Evolutionary conservation across 257 asterid species (phyloP).

Genomic region (Scutellaria galericulata): DNA sequence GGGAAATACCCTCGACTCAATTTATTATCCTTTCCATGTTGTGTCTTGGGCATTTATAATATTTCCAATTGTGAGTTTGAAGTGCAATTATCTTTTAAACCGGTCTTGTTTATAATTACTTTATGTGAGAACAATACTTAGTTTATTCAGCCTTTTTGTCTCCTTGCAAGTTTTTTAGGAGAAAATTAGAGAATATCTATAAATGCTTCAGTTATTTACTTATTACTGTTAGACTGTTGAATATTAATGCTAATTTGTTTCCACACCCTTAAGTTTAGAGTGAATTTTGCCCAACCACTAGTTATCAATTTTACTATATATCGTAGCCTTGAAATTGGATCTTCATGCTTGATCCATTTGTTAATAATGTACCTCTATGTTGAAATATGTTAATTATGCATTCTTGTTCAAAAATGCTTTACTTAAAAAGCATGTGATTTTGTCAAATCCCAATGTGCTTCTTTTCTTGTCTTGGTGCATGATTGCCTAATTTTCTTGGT

Average conservation of each 20-base stretch:
- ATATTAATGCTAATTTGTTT: too few species aligned
- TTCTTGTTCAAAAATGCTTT: too few species aligned
- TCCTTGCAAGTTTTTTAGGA: too few species aligned
- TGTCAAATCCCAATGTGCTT: background rate
- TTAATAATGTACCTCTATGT: background rate
- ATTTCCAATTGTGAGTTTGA: constrained; percentile 2
- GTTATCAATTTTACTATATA: background rate
- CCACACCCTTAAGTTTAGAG: background rate
- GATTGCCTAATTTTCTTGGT: constrained; percentile 5
- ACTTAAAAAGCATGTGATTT: too few species aligned
- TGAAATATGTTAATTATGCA: too few species aligned
- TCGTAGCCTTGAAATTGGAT: constrained; percentile 10
- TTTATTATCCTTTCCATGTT: background rate
- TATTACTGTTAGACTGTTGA: too few species aligned
- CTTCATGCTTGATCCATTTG: background rate
- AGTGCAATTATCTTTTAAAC: background rate
- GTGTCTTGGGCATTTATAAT: background rate
- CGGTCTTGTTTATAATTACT: background rate
- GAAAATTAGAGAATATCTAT: too few species aligned
- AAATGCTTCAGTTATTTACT: too few species aligned
- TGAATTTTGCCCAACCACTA: background rate
- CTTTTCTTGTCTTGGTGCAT: constrained; percentile 18
- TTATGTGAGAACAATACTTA: background rate
- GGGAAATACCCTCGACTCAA: background rate
- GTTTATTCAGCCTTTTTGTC: too few species aligned